Conservation (phyloP, 2,329 filamentous ascomycete species). For the Triangularia setosa region DNA sequence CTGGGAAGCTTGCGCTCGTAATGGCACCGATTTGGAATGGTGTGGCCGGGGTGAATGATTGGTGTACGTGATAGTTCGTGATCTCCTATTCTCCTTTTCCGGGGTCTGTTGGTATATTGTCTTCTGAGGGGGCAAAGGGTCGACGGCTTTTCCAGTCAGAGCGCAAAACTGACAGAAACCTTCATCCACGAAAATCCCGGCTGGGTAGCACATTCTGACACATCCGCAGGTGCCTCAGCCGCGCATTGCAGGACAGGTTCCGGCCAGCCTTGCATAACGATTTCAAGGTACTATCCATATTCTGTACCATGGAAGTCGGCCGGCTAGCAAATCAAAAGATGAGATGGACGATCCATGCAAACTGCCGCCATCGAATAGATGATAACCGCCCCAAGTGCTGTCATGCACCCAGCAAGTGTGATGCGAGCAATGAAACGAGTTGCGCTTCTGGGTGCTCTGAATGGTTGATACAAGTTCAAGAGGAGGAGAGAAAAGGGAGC, state of each 20-base stretch:
- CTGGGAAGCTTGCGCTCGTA: conserved; percentile 3
- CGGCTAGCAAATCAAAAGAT: too few relatives aligned
- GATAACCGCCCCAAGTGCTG: conserved; percentile 1
- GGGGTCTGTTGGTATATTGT: not conserved
- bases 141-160: not conserved
- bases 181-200: conserved; percentile 2
- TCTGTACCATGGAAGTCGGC: too few relatives aligned
- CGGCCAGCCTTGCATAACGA: conserved; percentile 2
- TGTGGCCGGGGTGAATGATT: conserved; percentile 1
- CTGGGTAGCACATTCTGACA: conserved; percentile 3
- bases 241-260: not conserved
- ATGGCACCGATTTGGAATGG: not conserved
- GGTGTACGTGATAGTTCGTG: not conserved
- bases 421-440: not conserved
- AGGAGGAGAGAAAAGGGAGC: not conserved
- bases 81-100: not conserved
- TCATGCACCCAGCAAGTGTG: not conserved
- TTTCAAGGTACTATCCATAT: too few relatives aligned
- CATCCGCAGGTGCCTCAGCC: conserved; percentile 4
- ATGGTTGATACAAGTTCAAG: not conserved
- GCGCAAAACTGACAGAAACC: not conserved
- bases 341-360: not conserved
- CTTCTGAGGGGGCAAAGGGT: not conserved
- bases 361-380: conserved; percentile 10
- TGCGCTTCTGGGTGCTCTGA: not conserved